Evolutionary conservation across 257 asterid species (phyloP), one percentile per base, ranked within the genome.

Genomic region (Scutellaria barbata): DNA sequence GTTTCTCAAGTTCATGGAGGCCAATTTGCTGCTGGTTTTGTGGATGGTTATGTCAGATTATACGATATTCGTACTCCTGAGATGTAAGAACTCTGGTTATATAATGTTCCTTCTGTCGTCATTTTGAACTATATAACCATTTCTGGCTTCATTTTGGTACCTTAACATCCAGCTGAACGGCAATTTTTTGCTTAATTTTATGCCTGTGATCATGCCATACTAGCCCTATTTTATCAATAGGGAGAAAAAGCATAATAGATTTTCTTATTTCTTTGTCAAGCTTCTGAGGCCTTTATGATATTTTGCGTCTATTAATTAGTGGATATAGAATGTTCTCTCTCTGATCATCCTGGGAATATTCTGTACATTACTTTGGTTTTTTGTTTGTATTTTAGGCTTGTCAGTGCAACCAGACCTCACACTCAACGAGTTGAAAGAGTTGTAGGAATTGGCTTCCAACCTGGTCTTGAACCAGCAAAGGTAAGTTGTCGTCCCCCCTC

Each of bases 1-100:
- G 97, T 84, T 82, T 93, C 98, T 69, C 95, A 87, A 84, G 95
- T 93, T 74, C 93, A 93, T 41, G 95, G 89, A 57, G 90, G 96
- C 60, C 97, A 93, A 73, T 91, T 93, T 41, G 95, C 95, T 39
- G 95, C 97, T 73, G 98, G 98, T 73, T 93, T 84, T 80, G 82
- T 78, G 17, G 98, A 93, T 83, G 98, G 98, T 61, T 87, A 78
- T 74, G 87, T 92, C 76, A 82, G 88, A 74, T 80, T 92, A 17
- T 92, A 80, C 52, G 98, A 92, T 73, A 80, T 87, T 43, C 90
- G 98, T 47, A 81, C 87, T 22, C 96, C 97, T 55, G 96, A 88
- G 74, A 84, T 85, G 98, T 92, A 87, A 88, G 96, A 55, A n/a
- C 48, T 39, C 9, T 25, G 53, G 20, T 43, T 17, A 37, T 3